These are phyloP conservation scores for Lactifluus hygrophoroides DNA, from an alignment of 768 basidiomycete species.

Conservation along the genomic window DNA sequence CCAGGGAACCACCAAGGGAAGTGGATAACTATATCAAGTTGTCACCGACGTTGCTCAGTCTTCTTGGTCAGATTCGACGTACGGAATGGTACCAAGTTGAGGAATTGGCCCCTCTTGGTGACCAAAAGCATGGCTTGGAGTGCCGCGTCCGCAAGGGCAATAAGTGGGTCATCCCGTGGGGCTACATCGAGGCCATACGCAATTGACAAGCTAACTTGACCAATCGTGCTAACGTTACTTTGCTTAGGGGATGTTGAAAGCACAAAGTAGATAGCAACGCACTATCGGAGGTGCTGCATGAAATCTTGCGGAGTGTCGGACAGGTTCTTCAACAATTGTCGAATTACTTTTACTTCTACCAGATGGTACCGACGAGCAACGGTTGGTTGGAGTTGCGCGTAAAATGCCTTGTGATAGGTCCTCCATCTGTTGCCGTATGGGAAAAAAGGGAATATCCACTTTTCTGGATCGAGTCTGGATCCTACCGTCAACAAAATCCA, in stretches of 20 bases:
- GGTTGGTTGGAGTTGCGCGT: conserved; percentile 33
- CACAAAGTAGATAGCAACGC: conserved; percentile 13
- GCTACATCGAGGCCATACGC: conserved; percentile 39
- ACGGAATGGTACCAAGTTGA: conserved; percentile 32
- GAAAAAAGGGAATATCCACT: conserved; percentile 33
- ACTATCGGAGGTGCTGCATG: conserved; percentile 31
- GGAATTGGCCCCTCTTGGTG: conserved; percentile 35
- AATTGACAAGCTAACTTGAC: conserved; percentile 32
- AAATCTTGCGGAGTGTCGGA: conserved; percentile 33
- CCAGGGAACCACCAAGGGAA: conserved; percentile 26
- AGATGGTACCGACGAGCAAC: conserved; percentile 28
- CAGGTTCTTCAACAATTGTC: conserved; percentile 28
- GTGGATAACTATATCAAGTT: conserved; percentile 18
- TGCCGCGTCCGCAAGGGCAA: conserved; percentile 35
- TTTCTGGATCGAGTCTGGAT: conserved; percentile 33
- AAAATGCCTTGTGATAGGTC: conserved; percentile 33
- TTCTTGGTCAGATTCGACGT: conserved; percentile 6
- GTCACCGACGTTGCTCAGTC: not conserved
- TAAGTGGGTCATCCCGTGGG: conserved; percentile 36
- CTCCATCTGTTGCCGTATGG: conserved; percentile 36
- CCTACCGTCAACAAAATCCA: not conserved
- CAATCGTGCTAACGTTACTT: conserved; percentile 23
- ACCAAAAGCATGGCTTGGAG: conserved; percentile 28
- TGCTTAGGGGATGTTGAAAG: not conserved
- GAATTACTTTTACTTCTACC: conserved; percentile 26